Evolutionary conservation across 108 stramenopile genomes (phyloP).

Genomic region (Cyclotella atomus): DNA sequence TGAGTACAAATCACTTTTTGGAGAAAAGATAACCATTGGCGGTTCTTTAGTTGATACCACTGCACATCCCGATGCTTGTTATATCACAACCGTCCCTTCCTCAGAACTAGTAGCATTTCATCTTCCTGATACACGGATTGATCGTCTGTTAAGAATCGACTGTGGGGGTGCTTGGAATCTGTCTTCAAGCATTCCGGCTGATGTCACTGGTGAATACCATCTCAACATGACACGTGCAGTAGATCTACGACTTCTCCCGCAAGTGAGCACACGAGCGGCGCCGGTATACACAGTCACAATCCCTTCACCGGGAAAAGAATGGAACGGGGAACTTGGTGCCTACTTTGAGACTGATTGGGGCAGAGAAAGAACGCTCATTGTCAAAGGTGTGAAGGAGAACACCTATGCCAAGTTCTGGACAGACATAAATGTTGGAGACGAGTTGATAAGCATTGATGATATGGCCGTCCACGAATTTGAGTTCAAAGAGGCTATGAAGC

Average conservation of each 20-base stretch:
- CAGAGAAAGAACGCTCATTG: conserved; percentile 78
- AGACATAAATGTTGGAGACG: conserved; percentile 91
- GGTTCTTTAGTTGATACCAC: conserved; percentile 59
- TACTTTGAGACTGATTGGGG: conserved; percentile 95
- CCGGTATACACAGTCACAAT: conserved; percentile 80
- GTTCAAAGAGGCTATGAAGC: conserved; percentile 89
- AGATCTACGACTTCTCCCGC: conserved; percentile 69
- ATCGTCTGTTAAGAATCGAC: conserved; percentile 77
- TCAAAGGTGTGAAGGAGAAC: conserved; percentile 87
- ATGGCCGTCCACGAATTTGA: conserved; percentile 59
- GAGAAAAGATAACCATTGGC: conserved; percentile 47
- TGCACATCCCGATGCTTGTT: conserved; percentile 75
- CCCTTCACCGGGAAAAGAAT: conserved; percentile 62
- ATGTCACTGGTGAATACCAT: conserved; percentile 69
- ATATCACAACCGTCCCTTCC: conserved; percentile 63
- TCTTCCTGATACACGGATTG: conserved; percentile 83
- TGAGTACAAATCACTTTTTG: conserved; percentile 75
- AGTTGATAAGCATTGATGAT: conserved; percentile 86
- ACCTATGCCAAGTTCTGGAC: conserved; percentile 83
- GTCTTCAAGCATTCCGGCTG: conserved; percentile 74
- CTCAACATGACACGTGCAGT: conserved; percentile 56
- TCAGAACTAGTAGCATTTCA: conserved; percentile 71
- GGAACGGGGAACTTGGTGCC: conserved; percentile 88
- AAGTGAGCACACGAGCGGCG: conserved; percentile 75
- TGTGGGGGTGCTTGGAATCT: conserved; percentile 68